These are phyloP conservation scores for Phaeoacremonium minimum DNA, from an alignment of 2,329 filamentous ascomycete genomes.

Conservation along the genomic window DNA sequence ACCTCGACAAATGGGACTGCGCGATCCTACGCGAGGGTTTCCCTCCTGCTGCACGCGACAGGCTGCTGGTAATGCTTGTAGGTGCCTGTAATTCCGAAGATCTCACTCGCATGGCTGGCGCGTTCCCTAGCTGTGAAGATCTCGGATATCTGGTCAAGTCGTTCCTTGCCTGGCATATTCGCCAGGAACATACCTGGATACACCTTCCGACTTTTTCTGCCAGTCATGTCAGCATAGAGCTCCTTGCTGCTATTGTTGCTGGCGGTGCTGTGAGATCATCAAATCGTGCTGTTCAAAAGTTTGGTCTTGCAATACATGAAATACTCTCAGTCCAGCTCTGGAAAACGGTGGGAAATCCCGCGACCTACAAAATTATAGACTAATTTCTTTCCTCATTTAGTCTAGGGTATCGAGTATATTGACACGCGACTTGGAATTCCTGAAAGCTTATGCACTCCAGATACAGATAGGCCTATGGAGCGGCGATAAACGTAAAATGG, in stretches of 20 bases:
- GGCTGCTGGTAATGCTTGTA: not conserved
- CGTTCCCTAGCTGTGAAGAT: not conserved
- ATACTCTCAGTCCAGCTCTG: constrained; percentile 1
- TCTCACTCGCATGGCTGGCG: not conserved
- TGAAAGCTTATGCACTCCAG: not conserved
- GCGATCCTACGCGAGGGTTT: not conserved
- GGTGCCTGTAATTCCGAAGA: not conserved
- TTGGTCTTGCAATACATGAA: not conserved
- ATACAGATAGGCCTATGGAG: not conserved
- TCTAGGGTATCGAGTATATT: not conserved
- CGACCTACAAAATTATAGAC: not conserved
- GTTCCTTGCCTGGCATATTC: constrained; percentile 1
- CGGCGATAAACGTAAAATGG: constrained; percentile 1
- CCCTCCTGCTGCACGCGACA: not conserved
- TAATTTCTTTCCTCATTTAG: not conserved
- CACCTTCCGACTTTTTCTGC: constrained; percentile 1
- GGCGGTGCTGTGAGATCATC: constrained; percentile 1
- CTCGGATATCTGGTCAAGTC: not conserved
- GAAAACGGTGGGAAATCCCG: not conserved
- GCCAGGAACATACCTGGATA: constrained; percentile 1
- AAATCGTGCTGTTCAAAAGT: constrained; percentile 1
- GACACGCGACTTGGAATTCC: not conserved
- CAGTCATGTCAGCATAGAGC: not conserved
- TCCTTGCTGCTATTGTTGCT: constrained; percentile 1
- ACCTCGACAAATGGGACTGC: not conserved